phyloP scores from a whole-genome alignment of 2,329 filamentous ascomycete species.

The Fusarium sp. region DNA sequence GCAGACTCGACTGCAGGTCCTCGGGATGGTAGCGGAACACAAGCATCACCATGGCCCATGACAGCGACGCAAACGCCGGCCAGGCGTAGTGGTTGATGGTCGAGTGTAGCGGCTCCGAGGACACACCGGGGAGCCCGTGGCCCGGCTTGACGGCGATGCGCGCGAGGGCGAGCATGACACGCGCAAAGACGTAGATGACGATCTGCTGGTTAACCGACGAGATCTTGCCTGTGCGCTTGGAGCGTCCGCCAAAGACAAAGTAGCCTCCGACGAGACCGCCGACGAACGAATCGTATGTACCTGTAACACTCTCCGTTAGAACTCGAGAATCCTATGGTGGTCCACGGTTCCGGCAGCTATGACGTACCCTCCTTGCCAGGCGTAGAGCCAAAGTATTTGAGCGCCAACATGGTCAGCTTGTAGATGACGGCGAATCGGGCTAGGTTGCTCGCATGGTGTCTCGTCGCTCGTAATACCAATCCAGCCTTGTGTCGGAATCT shows the following conservation, averaged over 20 bases:
- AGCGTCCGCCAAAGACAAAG: conserved; percentile 83
- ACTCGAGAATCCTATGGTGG: not conserved
- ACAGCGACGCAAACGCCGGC: conserved; percentile 91
- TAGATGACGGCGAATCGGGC: conserved; percentile 92
- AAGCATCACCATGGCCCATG: conserved; percentile 96
- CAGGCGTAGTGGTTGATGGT: conserved; percentile 79
- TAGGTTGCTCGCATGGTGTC: conserved; percentile 90
- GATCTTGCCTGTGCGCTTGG: conserved; percentile 72
- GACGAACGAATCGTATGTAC: conserved; percentile 85
- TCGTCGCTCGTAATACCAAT: conserved; percentile 86
- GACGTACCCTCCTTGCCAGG: conserved; percentile 68
- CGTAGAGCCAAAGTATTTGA: conserved; percentile 71
- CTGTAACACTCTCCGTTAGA: conserved; percentile 45
- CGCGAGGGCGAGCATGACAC: conserved; percentile 86
- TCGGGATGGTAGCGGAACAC: conserved; percentile 93
- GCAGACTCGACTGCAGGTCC: conserved; percentile 88
- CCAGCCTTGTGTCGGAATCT: conserved; percentile 79
- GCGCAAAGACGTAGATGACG: conserved; percentile 96
- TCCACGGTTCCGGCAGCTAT: conserved; percentile 38
- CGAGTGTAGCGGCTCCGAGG: conserved; percentile 58
- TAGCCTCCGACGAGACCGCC: conserved; percentile 92
- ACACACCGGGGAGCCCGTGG: conserved; percentile 62
- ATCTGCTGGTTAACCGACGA: conserved; percentile 95
- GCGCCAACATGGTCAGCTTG: conserved; percentile 81
- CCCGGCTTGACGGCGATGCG: conserved; percentile 81